Conservation (phyloP, 2,329 filamentous ascomycete genomes). For the Botryotinia narcissicola region DNA sequence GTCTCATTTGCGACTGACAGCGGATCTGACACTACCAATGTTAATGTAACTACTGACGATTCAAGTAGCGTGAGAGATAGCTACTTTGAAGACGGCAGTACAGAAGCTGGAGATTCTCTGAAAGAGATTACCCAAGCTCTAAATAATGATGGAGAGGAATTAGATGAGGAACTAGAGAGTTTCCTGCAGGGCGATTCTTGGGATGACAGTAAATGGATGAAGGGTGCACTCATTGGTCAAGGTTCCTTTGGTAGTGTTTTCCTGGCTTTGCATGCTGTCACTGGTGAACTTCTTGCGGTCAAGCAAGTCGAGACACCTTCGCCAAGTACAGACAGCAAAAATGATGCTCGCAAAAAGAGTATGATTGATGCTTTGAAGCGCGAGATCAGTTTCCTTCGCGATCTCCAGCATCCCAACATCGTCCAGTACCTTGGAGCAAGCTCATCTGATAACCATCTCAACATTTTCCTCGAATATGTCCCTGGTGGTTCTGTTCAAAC, state of each 20-base stretch:
- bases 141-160: constrained; percentile 86
- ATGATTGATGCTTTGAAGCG: constrained; percentile 98
- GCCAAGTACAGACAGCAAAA: constrained; percentile 72
- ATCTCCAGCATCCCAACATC: constrained; percentile 94
- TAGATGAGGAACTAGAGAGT: constrained; percentile 82
- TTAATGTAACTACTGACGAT: constrained; percentile 75
- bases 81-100: constrained; percentile 76
- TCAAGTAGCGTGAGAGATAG: constrained; percentile 69
- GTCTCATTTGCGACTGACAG: constrained; percentile 68
- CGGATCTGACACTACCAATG: constrained; percentile 65
- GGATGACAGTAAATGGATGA: constrained; percentile 99
- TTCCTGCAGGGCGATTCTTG: constrained; percentile 92
- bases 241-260: constrained; percentile 97
- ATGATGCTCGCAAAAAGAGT: constrained; percentile 88
- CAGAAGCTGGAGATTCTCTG: constrained; percentile 70
- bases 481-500: constrained; percentile 95
- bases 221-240: constrained; percentile 93
- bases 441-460: constrained; percentile 85
- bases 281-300: constrained; percentile 94
- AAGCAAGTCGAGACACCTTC: constrained; percentile 95
- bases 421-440: constrained; percentile 97
- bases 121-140: constrained; percentile 83
- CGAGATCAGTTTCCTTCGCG: constrained; percentile 90
- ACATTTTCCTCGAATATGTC: constrained; percentile 99
- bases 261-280: constrained; percentile 90